Conservation (phyloP, 1,284 basidiomycete species). For the Anthracocystis setariae region DNA sequence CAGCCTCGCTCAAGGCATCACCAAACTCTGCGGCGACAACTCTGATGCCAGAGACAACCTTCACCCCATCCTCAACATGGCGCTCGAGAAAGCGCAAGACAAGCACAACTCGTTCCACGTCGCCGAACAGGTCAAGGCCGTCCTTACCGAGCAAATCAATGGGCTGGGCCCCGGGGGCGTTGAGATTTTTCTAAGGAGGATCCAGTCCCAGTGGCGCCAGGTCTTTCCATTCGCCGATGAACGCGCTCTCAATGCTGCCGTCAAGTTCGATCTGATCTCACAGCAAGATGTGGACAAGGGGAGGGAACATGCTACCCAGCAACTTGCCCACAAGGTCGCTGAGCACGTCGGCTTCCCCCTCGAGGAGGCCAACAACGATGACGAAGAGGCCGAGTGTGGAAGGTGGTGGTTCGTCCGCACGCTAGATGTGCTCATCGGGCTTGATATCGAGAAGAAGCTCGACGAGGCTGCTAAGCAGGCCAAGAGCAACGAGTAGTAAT, state of each 20-base stretch:
- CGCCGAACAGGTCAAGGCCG: slow-evolving; percentile 22
- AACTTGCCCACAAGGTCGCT: slow-evolving; percentile 33
- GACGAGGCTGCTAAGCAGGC: slow-evolving; percentile 40
- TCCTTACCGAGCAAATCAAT: slow-evolving; percentile 40
- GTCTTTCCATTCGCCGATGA: slow-evolving; percentile 55
- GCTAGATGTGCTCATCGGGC: slow-evolving; percentile 48
- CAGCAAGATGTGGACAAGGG: slow-evolving; percentile 25
- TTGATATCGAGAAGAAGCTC: slow-evolving; percentile 50
- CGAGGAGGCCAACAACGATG: slow-evolving; percentile 28
- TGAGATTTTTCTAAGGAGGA: slow-evolving; percentile 46
- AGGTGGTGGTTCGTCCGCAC: slow-evolving; percentile 47
- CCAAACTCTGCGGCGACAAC: slow-evolving; percentile 12
- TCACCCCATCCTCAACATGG: slow-evolving; percentile 31
- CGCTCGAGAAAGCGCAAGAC: slow-evolving; percentile 11
- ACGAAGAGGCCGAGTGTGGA: slow-evolving; percentile 41
- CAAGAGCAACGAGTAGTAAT: slow-evolving; percentile 5
- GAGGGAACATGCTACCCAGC: slow-evolving; percentile 13
- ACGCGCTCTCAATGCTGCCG: slow-evolving; percentile 24
- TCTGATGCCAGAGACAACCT: slow-evolving; percentile 15
- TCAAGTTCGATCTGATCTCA: slow-evolving; percentile 30
- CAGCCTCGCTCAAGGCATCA: slow-evolving; percentile 37
- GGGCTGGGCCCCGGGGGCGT: slow-evolving; percentile 42
- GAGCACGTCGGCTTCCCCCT: slow-evolving; percentile 47
- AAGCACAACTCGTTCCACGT: slow-evolving; percentile 22
- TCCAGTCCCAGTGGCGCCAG: slow-evolving; percentile 44